phyloP scores from a whole-genome alignment of 257 asterid species.

The Primulina huaijiensis region DNA sequence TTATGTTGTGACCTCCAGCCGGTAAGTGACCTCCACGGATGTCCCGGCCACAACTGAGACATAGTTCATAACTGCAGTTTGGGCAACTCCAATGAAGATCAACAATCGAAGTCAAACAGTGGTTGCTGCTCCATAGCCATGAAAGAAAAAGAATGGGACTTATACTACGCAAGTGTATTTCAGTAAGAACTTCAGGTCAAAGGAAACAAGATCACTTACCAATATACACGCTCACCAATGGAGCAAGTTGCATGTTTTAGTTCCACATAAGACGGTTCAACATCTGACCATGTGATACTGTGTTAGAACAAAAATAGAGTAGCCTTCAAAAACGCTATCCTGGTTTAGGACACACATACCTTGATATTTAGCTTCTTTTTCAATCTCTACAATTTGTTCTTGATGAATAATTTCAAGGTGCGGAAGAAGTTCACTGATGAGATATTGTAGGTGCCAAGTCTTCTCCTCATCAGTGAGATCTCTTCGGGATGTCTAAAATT shows the following conservation, averaged over 20 bases:
- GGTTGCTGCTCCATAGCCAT: slow-evolving; percentile 53
- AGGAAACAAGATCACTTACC: slow-evolving; percentile 41
- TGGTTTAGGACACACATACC: slow-evolving; percentile 35
- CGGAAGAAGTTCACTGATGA: slow-evolving; percentile 59
- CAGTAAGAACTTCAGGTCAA: slow-evolving; percentile 6
- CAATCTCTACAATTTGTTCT: slow-evolving; percentile 70
- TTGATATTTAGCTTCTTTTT: slow-evolving; percentile 51
- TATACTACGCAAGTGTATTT: slow-evolving; percentile 2
- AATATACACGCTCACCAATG: slow-evolving; percentile 77
- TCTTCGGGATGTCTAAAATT: slow-evolving; percentile 53
- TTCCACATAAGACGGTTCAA: slow-evolving; percentile 43
- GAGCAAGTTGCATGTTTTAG: slow-evolving; percentile 49
- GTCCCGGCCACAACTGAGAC: slow-evolving; percentile 72
- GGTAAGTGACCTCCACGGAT: slow-evolving; percentile 49
- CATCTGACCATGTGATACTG: slow-evolving; percentile 40
- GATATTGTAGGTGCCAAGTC: slow-evolving; percentile 62
- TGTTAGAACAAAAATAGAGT: slow-evolving; percentile 11
- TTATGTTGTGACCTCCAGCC: slow-evolving; percentile 27
- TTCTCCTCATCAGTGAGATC: slow-evolving; percentile 48
- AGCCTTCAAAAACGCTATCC: not conserved
- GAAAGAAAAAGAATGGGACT: slow-evolving; percentile 10
- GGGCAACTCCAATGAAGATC: slow-evolving; percentile 96
- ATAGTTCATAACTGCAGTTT: slow-evolving; percentile 75
- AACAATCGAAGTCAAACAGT: slow-evolving; percentile 87
- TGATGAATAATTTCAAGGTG: slow-evolving; percentile 47